Percentiles rank a stretch among this genome's conserved stretches.
Evolutionary conservation across 2,329 filamentous ascomycete species (phyloP).

Genomic region (Nothophaeocryptopus gaeumannii): DNA sequence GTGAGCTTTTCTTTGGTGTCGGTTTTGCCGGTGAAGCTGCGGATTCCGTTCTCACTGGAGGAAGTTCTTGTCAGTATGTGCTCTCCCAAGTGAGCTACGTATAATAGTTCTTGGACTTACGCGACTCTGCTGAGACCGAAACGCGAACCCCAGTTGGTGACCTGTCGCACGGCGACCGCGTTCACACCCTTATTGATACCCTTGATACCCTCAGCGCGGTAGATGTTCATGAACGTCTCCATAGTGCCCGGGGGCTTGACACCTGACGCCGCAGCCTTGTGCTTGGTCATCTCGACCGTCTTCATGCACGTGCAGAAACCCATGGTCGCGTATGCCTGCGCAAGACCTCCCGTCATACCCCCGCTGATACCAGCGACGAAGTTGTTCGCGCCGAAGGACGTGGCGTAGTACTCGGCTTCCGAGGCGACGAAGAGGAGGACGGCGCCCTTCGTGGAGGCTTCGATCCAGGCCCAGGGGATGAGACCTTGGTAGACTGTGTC

Average conservation of each 20-base stretch:
- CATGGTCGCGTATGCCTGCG: constrained; percentile 99
- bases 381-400: constrained; percentile 71
- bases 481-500: constrained; percentile 92
- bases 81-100: background rate
- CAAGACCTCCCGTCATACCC: constrained; percentile 90
- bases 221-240: constrained; percentile 95
- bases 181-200: constrained; percentile 99
- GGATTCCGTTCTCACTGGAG: constrained; percentile 72
- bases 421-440: constrained; percentile 98
- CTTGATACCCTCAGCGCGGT: constrained; percentile 84
- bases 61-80: constrained; percentile 5
- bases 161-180: constrained; percentile 95
- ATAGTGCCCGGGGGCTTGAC: constrained; percentile 87
- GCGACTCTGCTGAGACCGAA: constrained; percentile 92
- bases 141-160: constrained; percentile 98
- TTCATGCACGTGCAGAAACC: constrained; percentile 99
- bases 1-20: constrained; percentile 69
- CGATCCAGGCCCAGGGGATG: constrained; percentile 99
- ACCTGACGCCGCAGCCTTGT: constrained; percentile 83
- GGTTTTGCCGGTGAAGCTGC: constrained; percentile 72
- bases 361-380: constrained; percentile 86
- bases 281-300: constrained; percentile 98
- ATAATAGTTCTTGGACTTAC: constrained; percentile 21
- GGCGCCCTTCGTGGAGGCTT: constrained; percentile 98
- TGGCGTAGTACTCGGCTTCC: constrained; percentile 94